Evolutionary conservation across 2,329 filamentous ascomycete genomes (phyloP).

Genomic region (Penicillium psychrosexuale): DNA sequence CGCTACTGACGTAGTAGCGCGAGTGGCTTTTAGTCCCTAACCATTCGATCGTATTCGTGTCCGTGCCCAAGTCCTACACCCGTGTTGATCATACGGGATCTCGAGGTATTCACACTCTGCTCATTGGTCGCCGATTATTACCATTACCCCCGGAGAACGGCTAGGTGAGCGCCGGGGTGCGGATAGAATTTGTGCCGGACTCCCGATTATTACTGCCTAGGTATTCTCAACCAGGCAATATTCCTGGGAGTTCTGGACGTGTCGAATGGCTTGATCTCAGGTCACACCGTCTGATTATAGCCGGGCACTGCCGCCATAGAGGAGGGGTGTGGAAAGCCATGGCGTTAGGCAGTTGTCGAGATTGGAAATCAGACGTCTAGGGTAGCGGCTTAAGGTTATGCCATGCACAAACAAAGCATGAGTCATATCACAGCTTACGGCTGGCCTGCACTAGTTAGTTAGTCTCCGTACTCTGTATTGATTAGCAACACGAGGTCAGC

Average conservation of each 20-base stretch:
- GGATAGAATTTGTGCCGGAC: constrained; percentile 17
- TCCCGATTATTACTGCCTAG: constrained; percentile 8
- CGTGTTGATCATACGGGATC: constrained; percentile 14
- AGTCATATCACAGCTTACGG: constrained; percentile 13
- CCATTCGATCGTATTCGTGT: background rate
- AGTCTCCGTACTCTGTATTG: too few relatives aligned
- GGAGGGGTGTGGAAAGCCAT: background rate
- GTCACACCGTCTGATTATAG: constrained; percentile 3
- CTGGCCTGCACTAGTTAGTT: too few relatives aligned
- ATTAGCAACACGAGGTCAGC: constrained; percentile 8
- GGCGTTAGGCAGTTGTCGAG: background rate
- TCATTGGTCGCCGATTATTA: constrained; percentile 4
- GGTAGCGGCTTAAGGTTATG: background rate
- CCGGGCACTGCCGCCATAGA: background rate
- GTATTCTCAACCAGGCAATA: constrained; percentile 9
- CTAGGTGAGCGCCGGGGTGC: constrained; percentile 6
- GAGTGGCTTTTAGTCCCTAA: background rate
- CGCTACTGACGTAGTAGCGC: background rate
- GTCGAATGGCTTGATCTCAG: background rate
- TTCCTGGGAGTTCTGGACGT: background rate
- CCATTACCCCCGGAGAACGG: constrained; percentile 5
- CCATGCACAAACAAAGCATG: background rate
- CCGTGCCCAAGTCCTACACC: background rate
- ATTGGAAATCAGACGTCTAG: background rate
- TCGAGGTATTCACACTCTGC: background rate